Evolutionary conservation across 495 filamentous ascomycete genomes (phyloP).

Genomic region (Aspergillus campestris): DNA sequence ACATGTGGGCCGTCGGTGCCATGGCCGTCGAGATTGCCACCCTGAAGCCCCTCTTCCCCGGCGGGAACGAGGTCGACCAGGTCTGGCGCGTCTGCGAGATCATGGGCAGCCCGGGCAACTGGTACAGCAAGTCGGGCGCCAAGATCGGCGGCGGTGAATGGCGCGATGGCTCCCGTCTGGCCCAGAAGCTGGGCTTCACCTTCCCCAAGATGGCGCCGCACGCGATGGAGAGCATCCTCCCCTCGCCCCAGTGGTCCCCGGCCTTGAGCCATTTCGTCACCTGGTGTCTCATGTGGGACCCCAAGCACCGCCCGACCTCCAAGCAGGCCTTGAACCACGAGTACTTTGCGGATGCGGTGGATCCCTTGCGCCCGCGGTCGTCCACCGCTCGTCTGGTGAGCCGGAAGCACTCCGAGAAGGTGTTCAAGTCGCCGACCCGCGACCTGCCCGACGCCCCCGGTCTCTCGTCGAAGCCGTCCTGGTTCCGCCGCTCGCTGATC

Average conservation of each 20-base stretch:
- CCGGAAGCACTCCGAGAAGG: slow-evolving; percentile 79
- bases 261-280: slow-evolving; percentile 89
- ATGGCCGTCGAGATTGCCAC: slow-evolving; percentile 99
- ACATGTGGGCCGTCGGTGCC: slow-evolving; percentile 98
- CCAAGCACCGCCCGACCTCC: slow-evolving; percentile 87
- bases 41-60: slow-evolving; percentile 92
- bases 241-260: slow-evolving; percentile 82
- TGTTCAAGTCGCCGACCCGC: slow-evolving; percentile 48
- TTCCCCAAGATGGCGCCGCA: slow-evolving; percentile 99
- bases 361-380: slow-evolving; percentile 87
- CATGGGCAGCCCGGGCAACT: slow-evolving; percentile 97
- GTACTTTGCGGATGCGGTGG: slow-evolving; percentile 91
- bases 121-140: slow-evolving; percentile 83
- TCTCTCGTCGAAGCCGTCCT: slow-evolving; percentile 77
- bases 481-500: slow-evolving; percentile 92
- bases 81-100: slow-evolving; percentile 99
- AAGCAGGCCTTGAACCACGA: slow-evolving; percentile 87
- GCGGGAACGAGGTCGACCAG: slow-evolving; percentile 97
- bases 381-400: slow-evolving; percentile 75
- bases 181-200: slow-evolving; percentile 93
- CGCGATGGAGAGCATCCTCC: slow-evolving; percentile 89
- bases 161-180: slow-evolving; percentile 87
- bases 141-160: slow-evolving; percentile 95
- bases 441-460: slow-evolving; percentile 59
- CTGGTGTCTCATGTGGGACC: slow-evolving; percentile 99